Evolutionary conservation across 2,329 filamentous ascomycete species (phyloP).

Genomic region (Ophiostoma triangulosporum): DNA sequence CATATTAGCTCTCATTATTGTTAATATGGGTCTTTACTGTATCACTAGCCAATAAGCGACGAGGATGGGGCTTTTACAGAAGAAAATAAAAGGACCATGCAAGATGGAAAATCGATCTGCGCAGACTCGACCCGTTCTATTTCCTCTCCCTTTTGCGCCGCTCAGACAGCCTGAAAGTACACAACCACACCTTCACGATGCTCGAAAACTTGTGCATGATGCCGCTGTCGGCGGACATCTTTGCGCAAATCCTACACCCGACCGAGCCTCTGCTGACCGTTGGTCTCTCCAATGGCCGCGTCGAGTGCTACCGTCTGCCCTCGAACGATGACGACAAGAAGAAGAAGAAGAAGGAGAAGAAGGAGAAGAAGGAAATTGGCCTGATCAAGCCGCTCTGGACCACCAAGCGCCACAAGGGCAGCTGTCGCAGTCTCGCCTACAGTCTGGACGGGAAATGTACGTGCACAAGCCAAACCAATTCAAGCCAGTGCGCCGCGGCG

Average conservation of each 20-base stretch:
- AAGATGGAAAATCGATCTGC: too few species aligned
- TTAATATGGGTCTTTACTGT: neutral
- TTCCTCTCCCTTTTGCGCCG: too few species aligned
- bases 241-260: conserved; percentile 78
- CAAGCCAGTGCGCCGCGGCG: too few species aligned
- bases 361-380: conserved; percentile 58
- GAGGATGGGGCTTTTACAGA: too few species aligned
- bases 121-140: too few species aligned
- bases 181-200: conserved; percentile 38
- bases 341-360: too few species aligned
- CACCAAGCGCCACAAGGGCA: conserved; percentile 84
- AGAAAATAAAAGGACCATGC: neutral
- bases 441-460: conserved; percentile 60
- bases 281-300: conserved; percentile 72
- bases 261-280: conserved; percentile 72
- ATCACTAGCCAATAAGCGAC: neutral
- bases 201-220: conserved; percentile 88
- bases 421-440: conserved; percentile 72
- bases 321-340: conserved; percentile 38
- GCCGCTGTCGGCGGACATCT: conserved; percentile 73
- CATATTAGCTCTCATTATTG: neutral
- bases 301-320: conserved; percentile 68
- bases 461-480: conserved; percentile 18
- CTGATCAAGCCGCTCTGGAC: conserved; percentile 75
- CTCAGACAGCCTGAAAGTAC: neutral